Conservation (phyloP, 1,139 yeast genomes). For the Yamadazyma spencermartinsiae region DNA sequence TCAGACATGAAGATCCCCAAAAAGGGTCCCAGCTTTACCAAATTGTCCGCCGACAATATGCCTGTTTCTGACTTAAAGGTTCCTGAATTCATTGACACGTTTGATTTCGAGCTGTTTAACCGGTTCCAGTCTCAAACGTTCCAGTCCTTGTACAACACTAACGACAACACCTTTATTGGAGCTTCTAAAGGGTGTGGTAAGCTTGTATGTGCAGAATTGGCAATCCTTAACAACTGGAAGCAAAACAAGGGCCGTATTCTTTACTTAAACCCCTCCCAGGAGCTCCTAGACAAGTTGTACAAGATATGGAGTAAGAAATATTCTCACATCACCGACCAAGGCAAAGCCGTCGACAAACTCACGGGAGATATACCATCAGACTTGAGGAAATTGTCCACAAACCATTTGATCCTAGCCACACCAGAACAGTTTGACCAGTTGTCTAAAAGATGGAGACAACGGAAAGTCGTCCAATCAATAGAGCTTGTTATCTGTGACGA, state of each 20-base stretch:
- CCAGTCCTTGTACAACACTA: slow-evolving; percentile 56
- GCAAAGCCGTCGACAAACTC: slow-evolving; percentile 54
- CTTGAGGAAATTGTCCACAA: slow-evolving; percentile 50
- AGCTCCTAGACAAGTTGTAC: slow-evolving; percentile 46
- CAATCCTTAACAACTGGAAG: slow-evolving; percentile 70
- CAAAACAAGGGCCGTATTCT: slow-evolving; percentile 59
- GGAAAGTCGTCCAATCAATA: slow-evolving; percentile 67
- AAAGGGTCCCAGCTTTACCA: slow-evolving; percentile 65
- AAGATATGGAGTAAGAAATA: slow-evolving; percentile 56
- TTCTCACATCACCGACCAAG: slow-evolving; percentile 33
- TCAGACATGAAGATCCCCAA: slow-evolving; percentile 61
- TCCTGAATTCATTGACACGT: slow-evolving; percentile 45
- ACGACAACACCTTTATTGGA: slow-evolving; percentile 65
- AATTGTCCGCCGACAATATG: slow-evolving; percentile 48
- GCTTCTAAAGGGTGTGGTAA: slow-evolving; percentile 78
- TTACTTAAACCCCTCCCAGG: slow-evolving; percentile 64
- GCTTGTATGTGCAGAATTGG: slow-evolving; percentile 69
- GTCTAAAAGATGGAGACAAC: slow-evolving; percentile 80
- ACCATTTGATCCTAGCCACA: slow-evolving; percentile 74
- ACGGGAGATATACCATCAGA: slow-evolving; percentile 64
- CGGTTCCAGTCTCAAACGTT: slow-evolving; percentile 72
- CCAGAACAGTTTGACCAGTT: slow-evolving; percentile 74
- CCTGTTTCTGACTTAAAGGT: slow-evolving; percentile 49
- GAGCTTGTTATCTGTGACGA: slow-evolving; percentile 76
- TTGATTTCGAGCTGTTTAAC: slow-evolving; percentile 58